phyloP scores from a whole-genome alignment of 257 asterid genomes.

The Knoxia roxburghii region DNA sequence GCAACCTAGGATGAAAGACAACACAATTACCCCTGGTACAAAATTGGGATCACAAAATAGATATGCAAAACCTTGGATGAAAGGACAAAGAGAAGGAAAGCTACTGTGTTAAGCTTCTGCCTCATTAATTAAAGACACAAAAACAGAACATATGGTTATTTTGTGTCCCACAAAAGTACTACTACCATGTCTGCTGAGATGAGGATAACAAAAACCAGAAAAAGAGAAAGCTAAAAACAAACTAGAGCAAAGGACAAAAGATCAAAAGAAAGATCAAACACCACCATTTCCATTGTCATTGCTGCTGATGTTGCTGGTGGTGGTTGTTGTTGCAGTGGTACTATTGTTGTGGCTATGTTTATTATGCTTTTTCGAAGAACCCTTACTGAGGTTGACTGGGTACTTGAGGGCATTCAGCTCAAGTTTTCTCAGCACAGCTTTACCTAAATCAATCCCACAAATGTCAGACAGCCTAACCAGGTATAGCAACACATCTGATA shows the following conservation, averaged over 20 bases:
- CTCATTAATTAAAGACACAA: background rate
- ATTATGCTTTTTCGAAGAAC: slow-evolving; percentile 34
- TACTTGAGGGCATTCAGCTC: slow-evolving; percentile 54
- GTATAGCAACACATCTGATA: slow-evolving; percentile 58
- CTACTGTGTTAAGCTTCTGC: background rate
- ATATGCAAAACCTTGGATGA: too few relatives aligned
- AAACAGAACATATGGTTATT: background rate
- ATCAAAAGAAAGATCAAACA: slow-evolving; percentile 12
- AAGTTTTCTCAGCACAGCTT: slow-evolving; percentile 54
- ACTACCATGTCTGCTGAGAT: background rate
- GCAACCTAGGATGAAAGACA: too few relatives aligned
- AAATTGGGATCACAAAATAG: too few relatives aligned
- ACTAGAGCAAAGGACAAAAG: background rate
- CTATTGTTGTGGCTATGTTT: slow-evolving; percentile 3
- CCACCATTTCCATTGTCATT: slow-evolving; percentile 17
- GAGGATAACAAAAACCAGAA: background rate
- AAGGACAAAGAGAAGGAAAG: slow-evolving; percentile 4
- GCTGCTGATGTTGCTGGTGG: slow-evolving; percentile 14
- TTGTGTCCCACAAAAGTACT: slow-evolving; percentile 8
- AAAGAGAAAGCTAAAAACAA: slow-evolving; percentile 1
- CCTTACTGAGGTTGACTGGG: slow-evolving; percentile 40
- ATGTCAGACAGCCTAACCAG: slow-evolving; percentile 52
- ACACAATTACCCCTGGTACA: too few relatives aligned
- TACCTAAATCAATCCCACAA: slow-evolving; percentile 55
- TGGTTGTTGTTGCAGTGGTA: background rate